A percentile compares a stretch with the other conserved stretches of the same genome.
These are phyloP conservation scores for Prototheca wickerhamii DNA, from an alignment of 163 green algal species.

Conservation along the genomic window DNA sequence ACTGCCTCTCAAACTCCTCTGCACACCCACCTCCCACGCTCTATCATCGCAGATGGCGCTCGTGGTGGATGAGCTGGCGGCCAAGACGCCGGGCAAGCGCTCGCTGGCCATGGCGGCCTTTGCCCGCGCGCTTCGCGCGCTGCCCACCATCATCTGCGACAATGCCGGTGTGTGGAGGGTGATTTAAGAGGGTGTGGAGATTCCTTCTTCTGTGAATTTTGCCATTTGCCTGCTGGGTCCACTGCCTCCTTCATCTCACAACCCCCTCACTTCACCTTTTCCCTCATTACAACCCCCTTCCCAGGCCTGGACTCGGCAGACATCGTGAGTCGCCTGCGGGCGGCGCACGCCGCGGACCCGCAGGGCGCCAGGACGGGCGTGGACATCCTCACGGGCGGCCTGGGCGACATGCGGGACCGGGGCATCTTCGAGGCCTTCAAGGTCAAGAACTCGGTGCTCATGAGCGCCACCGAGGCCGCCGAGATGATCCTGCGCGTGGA, in stretches of 20 bases:
- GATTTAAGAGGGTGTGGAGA: slow-evolving; percentile 42
- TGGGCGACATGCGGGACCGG: slow-evolving; percentile 48
- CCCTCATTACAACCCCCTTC: not conserved
- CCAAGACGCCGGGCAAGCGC: slow-evolving; percentile 81
- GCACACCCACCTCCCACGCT: not conserved
- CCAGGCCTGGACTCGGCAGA: slow-evolving; percentile 80
- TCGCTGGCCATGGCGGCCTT: slow-evolving; percentile 92
- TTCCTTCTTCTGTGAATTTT: no score
- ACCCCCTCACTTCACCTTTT: not conserved
- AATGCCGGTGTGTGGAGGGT: no score
- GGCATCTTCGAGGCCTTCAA: slow-evolving; percentile 91
- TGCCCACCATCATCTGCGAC: slow-evolving; percentile 93
- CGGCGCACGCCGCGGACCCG: slow-evolving; percentile 48
- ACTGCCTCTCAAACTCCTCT: not conserved
- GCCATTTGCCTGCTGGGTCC: no score
- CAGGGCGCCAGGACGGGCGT: slow-evolving; percentile 54
- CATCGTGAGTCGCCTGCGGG: slow-evolving; percentile 80
- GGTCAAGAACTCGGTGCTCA: slow-evolving; percentile 83
- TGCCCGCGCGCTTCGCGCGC: slow-evolving; percentile 74
- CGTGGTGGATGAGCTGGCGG: slow-evolving; percentile 77
- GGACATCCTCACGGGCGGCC: slow-evolving; percentile 68
- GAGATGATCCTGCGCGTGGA: slow-evolving; percentile 99
- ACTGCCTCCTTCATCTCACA: no score
- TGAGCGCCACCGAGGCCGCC: slow-evolving; percentile 89
- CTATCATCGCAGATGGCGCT: slow-evolving; percentile 68